Base-by-base conservation (phyloP, 2,329 filamentous ascomycete species). In the Xylariaceae sp. region DNA sequence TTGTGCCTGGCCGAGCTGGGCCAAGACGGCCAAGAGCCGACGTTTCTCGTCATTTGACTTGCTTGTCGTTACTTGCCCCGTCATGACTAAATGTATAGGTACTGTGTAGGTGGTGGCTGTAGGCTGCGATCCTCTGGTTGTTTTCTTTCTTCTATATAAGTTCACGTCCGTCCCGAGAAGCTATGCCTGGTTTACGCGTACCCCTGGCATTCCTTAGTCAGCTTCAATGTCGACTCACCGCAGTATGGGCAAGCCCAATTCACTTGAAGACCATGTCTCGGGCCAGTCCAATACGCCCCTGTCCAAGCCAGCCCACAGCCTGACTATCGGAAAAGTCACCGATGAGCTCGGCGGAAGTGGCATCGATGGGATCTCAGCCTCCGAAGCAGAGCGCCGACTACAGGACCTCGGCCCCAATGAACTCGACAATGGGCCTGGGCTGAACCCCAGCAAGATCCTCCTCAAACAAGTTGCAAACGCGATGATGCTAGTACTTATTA, bases 391-490 rank as follows among this genome's bases (percentile, higher is more conserved):
- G 35, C 46, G 59, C 13, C 65, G 75, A 14, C 54, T 77, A 4
- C 60, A 68, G n/a, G 58, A 72, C 37, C 70, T 71, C 58, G 77
- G 77, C 5, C 49, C 55, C 9, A 82, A 81, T 46, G 68, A 77
- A 37, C 60, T 82, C 4, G 72, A 73, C 33, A 68, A 76, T 24
- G 67, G 57, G 2, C 64, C 66, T 37, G 68, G 70, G 5, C 74
- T 80, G 18, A 68, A 67, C 26, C 64, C 69, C 16, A 51, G 65
- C 29, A 76, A 77, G 50, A 80, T 81, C 37, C 52, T 81, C 13
- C 55, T 80, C 26, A 62, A 70, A 26, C 77, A 81, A 50, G 59
- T 80, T 29, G 75, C 75, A 29, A 81, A 81, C 51, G 76, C 75
- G 9, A 80, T 80, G 77, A 79, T 72, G 43, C 55, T 81, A 53